Evolutionary conservation across 2,329 filamentous ascomycete genomes (phyloP), one percentile per base, ranked within the genome.

Genomic region (Claviceps paspali): DNA sequence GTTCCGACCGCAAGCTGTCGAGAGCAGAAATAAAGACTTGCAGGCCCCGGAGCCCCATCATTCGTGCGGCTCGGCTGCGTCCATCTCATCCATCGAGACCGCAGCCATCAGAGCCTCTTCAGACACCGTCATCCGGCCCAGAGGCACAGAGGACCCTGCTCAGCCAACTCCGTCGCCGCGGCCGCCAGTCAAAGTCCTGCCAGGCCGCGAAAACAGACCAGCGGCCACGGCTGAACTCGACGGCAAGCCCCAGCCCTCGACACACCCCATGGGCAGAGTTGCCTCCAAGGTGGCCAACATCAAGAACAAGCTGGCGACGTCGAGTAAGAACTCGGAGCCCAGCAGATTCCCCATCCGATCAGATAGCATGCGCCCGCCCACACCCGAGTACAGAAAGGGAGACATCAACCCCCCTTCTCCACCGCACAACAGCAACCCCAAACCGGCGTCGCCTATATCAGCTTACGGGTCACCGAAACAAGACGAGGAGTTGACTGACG

Each of bases 51-150:
- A 65, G 41, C 54, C 73, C 38, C 49, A 62, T 34, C 48, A 54
- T 29, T 70, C 64, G 39, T 60, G 70, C 52, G 67, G 67, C 27
- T 71, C 67, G 15, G 70, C 68, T 4, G 61, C 61, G 14, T 55
- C 57, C 27, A 47, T 48, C 17, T 22, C 39, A 10, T 33, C 45
- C 29, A 37, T 40, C 15, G 31, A 36, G 24, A 36, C 40, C 3
- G 37, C 40, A 11, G 35, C 35, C 17, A 35, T 38, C 22, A 27
- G 34, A 30, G 39, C 31, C 14, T 17, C 28, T 19, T 27, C 31
- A 5, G 27, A 19, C 29, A 29, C 18, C 18, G 28, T 6, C 15
- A 24, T 22, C 11, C n/a, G n/a, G n/a, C n/a, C n/a, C n/a, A n/a
- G n/a, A n/a, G n/a, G n/a, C n/a, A n/a, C n/a, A n/a, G n/a, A n/a